phyloP scores from a whole-genome alignment of 73 alveolate genomes.

The Paramecium biaurelia region DNA sequence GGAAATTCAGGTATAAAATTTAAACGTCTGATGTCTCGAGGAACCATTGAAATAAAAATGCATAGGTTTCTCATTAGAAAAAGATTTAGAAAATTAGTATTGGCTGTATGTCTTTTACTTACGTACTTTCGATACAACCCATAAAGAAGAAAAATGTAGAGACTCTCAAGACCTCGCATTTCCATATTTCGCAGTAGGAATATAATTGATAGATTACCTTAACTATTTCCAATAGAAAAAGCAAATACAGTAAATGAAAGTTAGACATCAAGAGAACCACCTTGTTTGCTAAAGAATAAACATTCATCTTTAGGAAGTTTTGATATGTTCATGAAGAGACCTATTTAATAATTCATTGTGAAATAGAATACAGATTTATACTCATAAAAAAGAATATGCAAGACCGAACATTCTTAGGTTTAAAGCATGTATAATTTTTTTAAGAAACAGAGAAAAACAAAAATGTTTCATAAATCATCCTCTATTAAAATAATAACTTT shows the following conservation, averaged over 20 bases:
- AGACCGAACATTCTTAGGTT: neutral
- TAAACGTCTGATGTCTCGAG: neutral
- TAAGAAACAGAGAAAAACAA: neutral
- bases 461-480: neutral
- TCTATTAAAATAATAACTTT: neutral
- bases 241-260: neutral
- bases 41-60: neutral
- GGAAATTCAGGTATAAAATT: neutral
- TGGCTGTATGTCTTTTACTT: neutral
- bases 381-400: neutral
- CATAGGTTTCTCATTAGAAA: neutral
- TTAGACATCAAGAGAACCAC: neutral
- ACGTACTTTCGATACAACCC: neutral
- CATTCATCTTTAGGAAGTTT: neutral
- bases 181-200: neutral
- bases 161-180: neutral
- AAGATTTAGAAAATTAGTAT: neutral
- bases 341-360: neutral
- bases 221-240: neutral
- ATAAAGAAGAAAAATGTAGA: neutral
- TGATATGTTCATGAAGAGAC: neutral
- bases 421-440: neutral
- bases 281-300: neutral
- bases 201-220: neutral
- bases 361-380: neutral